Evolutionary conservation across 495 filamentous ascomycete genomes (phyloP).

Genomic region (Penicillium canariense): DNA sequence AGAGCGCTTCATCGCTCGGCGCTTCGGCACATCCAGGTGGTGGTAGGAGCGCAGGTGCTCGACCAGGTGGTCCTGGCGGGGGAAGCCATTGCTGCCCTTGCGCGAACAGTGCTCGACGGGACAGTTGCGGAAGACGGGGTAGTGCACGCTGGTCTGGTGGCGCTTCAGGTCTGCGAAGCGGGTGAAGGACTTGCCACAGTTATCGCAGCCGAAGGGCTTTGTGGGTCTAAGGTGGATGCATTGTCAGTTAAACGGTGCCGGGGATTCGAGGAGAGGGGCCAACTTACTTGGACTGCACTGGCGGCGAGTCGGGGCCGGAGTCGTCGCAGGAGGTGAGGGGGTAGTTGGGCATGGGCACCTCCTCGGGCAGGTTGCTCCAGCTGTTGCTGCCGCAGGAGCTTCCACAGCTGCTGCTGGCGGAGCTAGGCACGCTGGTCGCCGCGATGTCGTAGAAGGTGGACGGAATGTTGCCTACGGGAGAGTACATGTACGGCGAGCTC

Average conservation of each 20-base stretch:
- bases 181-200: constrained; percentile 49
- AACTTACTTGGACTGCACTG: constrained; percentile 26
- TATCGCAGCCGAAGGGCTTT: constrained; percentile 43
- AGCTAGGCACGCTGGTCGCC: constrained; percentile 22
- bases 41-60: constrained; percentile 86
- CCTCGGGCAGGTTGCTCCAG: constrained; percentile 18
- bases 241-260: neutral
- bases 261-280: too few species aligned
- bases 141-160: constrained; percentile 52
- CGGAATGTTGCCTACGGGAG: constrained; percentile 7
- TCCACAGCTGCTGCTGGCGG: constrained; percentile 21
- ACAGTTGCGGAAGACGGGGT: constrained; percentile 67
- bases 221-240: constrained; percentile 21
- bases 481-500: constrained; percentile 25
- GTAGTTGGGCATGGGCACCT: constrained; percentile 22
- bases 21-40: constrained; percentile 50
- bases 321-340: constrained; percentile 14
- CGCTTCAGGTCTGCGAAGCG: constrained; percentile 55
- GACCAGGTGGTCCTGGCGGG: constrained; percentile 80
- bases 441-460: constrained; percentile 12
- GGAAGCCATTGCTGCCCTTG: constrained; percentile 73
- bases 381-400: constrained; percentile 18
- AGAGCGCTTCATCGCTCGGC: constrained; percentile 33
- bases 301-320: constrained; percentile 22
- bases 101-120: constrained; percentile 79